A percentile compares a stretch with the other conserved stretches of the same genome.
Conservation (phyloP, 352 stramenopile genomes). For the Phytophthora megakarya region DNA sequence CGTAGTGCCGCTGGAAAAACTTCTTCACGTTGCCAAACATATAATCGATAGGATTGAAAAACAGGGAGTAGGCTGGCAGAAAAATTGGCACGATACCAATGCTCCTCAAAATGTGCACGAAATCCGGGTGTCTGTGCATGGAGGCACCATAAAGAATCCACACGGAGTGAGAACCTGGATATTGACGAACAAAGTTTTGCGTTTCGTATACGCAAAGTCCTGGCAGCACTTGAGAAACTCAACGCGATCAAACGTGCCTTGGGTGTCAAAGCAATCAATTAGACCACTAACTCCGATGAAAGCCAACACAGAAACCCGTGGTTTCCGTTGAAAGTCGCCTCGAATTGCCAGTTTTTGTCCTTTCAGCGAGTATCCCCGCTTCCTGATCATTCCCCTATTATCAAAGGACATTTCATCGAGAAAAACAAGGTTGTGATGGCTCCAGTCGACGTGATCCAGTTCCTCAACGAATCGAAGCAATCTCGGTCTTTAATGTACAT, state of each 20-base stretch:
- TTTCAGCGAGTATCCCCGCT: not conserved
- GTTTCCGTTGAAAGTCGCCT: no score
- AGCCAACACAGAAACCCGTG: not conserved
- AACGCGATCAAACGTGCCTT: conserved; percentile 19
- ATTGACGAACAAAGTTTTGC: conserved; percentile 20
- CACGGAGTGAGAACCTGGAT: conserved; percentile 30
- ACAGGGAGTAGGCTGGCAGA: conserved; percentile 36
- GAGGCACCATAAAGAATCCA: conserved; percentile 42
- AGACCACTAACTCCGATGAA: conserved; percentile 3
- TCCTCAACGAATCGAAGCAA: not conserved
- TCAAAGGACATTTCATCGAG: conserved; percentile 5
- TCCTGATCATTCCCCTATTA: not conserved
- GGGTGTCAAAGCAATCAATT: not conserved
- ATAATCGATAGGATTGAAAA: conserved; percentile 45
- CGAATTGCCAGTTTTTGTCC: not conserved
- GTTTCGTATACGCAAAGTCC: conserved; percentile 16
- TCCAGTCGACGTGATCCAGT: not conserved
- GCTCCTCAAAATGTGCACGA: conserved; percentile 34
- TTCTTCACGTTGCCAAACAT: conserved; percentile 38
- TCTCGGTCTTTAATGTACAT: not conserved
- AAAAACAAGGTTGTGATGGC: no score
- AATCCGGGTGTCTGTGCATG: conserved; percentile 35
- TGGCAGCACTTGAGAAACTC: conserved; percentile 32
- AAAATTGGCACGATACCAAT: no score
- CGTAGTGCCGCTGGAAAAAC: conserved; percentile 7